Conservation (phyloP, 139 green algal genomes). For the Pseudopediastrum boryanum region DNA sequence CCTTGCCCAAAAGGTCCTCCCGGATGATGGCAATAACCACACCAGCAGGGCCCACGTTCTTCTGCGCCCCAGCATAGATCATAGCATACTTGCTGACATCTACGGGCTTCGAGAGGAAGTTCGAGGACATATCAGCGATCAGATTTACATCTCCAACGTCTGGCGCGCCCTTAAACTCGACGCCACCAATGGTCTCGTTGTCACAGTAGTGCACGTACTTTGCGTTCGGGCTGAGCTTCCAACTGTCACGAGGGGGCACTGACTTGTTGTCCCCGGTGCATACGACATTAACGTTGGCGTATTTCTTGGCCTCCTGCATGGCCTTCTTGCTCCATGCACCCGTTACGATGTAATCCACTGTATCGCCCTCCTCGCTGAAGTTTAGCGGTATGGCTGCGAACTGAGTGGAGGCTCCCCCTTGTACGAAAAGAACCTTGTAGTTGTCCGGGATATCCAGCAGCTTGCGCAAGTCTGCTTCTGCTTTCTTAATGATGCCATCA, state of each 20-base stretch:
- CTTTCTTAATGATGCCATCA: slow-evolving; percentile 85
- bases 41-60: slow-evolving; percentile 97
- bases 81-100: slow-evolving; percentile 96
- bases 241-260: slow-evolving; percentile 72
- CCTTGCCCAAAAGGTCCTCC: slow-evolving; percentile 93
- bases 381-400: slow-evolving; percentile 97
- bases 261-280: slow-evolving; percentile 91
- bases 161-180: slow-evolving; percentile 95
- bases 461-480: slow-evolving; percentile 90
- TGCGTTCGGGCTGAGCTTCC: slow-evolving; percentile 83
- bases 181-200: slow-evolving; percentile 98
- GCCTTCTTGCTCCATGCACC: slow-evolving; percentile 97
- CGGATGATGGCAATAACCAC: slow-evolving; percentile 96
- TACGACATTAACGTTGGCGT: slow-evolving; percentile 70
- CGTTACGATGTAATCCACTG: slow-evolving; percentile 94
- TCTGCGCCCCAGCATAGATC: slow-evolving; percentile 98
- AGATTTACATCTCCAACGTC: slow-evolving; percentile 71
- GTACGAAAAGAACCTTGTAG: slow-evolving; percentile 85
- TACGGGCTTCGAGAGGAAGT: slow-evolving; percentile 97
- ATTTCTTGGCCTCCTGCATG: slow-evolving; percentile 86
- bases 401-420: slow-evolving; percentile 90
- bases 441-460: slow-evolving; percentile 94
- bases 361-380: slow-evolving; percentile 69
- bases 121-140: slow-evolving; percentile 96
- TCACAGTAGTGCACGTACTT: slow-evolving; percentile 99